Evolutionary conservation across 208 protist genomes (phyloP).

Genomic region (Leptomonas seymouri): DNA sequence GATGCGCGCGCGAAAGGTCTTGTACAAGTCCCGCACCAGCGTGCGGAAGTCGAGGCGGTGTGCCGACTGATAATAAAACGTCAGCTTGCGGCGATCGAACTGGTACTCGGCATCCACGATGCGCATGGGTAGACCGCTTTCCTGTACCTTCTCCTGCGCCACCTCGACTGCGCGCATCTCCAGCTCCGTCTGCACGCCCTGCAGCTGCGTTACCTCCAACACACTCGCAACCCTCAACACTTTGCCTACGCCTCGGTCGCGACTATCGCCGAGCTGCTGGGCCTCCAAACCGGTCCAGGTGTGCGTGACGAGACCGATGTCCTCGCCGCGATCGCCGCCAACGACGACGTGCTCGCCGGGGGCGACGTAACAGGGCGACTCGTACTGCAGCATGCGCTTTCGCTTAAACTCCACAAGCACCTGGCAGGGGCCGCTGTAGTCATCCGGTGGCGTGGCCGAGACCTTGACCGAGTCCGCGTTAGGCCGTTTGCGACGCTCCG

Average conservation of each 20-base stretch:
- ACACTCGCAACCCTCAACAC: conserved; percentile 80
- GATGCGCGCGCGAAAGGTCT: conserved; percentile 90
- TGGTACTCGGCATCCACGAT: conserved; percentile 94
- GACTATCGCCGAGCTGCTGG: conserved; percentile 29
- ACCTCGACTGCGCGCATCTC: conserved; percentile 85
- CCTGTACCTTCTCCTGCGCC: conserved; percentile 84
- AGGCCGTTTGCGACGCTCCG: conserved; percentile 56
- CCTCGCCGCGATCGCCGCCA: conserved; percentile 91
- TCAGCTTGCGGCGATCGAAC: conserved; percentile 93
- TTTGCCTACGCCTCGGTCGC: conserved; percentile 65
- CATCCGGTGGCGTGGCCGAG: conserved; percentile 49
- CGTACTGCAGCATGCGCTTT: conserved; percentile 84
- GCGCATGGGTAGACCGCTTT: conserved; percentile 84
- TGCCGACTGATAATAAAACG: conserved; percentile 91
- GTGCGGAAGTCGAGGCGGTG: conserved; percentile 90
- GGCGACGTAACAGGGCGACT: conserved; percentile 72
- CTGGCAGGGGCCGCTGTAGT: conserved; percentile 77
- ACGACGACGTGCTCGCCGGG: conserved; percentile 91
- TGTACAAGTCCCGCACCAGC: conserved; percentile 89
- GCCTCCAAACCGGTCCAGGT: conserved; percentile 46
- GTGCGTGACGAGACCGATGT: conserved; percentile 89
- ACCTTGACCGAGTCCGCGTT: conserved; percentile 48
- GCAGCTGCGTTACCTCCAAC: conserved; percentile 85
- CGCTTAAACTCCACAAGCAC: conserved; percentile 92
- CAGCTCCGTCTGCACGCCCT: conserved; percentile 87